Conservation (phyloP, 1,284 basidiomycete species). For the Sanguinoderma infundibulare region DNA sequence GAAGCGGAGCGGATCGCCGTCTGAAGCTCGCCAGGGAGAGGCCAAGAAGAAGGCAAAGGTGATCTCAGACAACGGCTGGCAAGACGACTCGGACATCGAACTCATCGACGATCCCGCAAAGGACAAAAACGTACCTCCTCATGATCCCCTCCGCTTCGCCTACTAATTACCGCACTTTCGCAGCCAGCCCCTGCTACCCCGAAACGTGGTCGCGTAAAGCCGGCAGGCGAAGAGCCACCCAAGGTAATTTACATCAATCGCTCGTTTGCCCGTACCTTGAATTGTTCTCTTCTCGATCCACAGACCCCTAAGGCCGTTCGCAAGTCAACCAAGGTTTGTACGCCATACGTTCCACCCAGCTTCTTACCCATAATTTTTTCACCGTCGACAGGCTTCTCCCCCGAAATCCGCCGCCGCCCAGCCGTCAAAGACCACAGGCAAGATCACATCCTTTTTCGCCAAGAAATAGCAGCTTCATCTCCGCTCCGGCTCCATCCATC, state of each 20-base stretch:
- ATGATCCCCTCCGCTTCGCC: background rate
- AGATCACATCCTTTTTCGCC: conserved; percentile 34
- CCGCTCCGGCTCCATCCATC: background rate
- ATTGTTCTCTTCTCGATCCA: background rate
- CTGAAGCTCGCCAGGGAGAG: background rate
- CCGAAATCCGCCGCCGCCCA: background rate
- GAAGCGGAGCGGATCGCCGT: conserved; percentile 25
- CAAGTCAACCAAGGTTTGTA: background rate
- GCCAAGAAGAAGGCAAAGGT: conserved; percentile 11
- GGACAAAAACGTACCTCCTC: background rate
- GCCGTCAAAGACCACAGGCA: conserved; percentile 15
- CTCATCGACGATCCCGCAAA: conserved; percentile 20
- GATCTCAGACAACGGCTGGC: conserved; percentile 28
- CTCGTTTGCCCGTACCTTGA: background rate
- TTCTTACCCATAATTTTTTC: background rate
- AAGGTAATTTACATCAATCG: background rate
- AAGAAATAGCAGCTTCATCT: conserved; percentile 19
- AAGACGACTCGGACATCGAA: conserved; percentile 31
- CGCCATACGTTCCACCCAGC: too few species aligned
- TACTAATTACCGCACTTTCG: background rate
- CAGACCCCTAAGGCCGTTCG: background rate
- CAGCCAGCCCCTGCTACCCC: background rate
- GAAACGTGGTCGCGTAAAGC: background rate
- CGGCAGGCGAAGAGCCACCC: background rate
- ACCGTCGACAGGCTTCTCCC: background rate